phyloP scores from a whole-genome alignment of 1,284 basidiomycete species.

The Peniophora sp. region DNA sequence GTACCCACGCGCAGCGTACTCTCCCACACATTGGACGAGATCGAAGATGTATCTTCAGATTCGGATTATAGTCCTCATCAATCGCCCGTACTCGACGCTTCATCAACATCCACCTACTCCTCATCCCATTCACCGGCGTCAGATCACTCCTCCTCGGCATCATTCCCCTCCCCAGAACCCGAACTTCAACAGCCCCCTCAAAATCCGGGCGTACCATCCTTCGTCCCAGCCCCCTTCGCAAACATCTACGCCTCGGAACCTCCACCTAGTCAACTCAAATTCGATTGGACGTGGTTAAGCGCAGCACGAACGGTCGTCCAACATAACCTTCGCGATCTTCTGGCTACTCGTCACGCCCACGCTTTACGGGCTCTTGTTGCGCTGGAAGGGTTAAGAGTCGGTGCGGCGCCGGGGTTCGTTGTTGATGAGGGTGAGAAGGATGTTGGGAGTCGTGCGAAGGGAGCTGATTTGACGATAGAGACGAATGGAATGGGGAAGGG shows the following conservation, averaged over 20 bases:
- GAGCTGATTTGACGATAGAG: too few species aligned
- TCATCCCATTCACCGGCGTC: not conserved
- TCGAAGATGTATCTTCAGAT: conserved; percentile 14
- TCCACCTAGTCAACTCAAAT: conserved; percentile 8
- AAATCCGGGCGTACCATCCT: too few species aligned
- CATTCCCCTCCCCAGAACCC: too few species aligned
- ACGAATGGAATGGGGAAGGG: too few species aligned
- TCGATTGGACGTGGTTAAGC: conserved; percentile 23
- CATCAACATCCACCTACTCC: not conserved
- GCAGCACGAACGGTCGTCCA: conserved; percentile 20
- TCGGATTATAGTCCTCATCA: conserved; percentile 2
- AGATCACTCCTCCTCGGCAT: not conserved
- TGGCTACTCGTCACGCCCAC: conserved; percentile 10
- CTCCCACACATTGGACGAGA: conserved; percentile 15
- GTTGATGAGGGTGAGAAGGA: conserved; percentile 11
- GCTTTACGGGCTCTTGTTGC: conserved; percentile 29
- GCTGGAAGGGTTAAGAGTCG: conserved; percentile 37
- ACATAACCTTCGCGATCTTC: conserved; percentile 16
- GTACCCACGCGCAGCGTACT: conserved; percentile 11
- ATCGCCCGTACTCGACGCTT: too few species aligned
- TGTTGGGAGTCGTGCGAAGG: conserved; percentile 1
- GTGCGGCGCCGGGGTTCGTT: conserved; percentile 36
- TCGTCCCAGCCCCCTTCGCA: too few species aligned
- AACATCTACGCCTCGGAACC: not conserved
- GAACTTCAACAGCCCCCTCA: too few species aligned